Conservation (phyloP, 2,329 filamentous ascomycete genomes). For the Fusarium sp. region DNA sequence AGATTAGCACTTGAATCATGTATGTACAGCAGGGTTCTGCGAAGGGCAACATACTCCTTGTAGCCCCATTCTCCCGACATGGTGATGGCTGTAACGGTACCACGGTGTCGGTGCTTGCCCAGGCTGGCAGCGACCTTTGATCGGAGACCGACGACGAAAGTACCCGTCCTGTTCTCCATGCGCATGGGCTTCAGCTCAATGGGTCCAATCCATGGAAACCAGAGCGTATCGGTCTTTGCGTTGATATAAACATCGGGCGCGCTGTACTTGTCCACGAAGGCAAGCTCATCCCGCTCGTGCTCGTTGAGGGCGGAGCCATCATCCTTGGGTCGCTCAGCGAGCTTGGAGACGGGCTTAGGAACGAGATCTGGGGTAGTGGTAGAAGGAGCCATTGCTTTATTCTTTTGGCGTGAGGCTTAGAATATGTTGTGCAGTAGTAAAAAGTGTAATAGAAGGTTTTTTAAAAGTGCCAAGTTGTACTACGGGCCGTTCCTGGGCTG, state of each 20-base stretch:
- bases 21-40: neutral
- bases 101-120: constrained; percentile 31
- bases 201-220: constrained; percentile 35
- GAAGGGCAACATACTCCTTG: constrained; percentile 20
- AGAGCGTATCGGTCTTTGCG: constrained; percentile 31
- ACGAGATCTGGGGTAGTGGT: constrained; percentile 17
- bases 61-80: constrained; percentile 40
- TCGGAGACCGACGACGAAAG: constrained; percentile 29
- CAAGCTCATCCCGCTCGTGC: constrained; percentile 23
- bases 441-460: neutral
- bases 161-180: constrained; percentile 31
- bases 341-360: constrained; percentile 19
- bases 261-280: constrained; percentile 41
- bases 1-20: neutral
- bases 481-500: constrained; percentile 13
- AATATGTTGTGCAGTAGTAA: constrained; percentile 1
- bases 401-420: neutral
- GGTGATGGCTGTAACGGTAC: constrained; percentile 32
- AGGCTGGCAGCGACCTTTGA: constrained; percentile 26
- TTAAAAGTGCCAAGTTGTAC: constrained; percentile 10
- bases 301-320: constrained; percentile 12
- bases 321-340: constrained; percentile 12
- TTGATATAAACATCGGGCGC: constrained; percentile 40
- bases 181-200: constrained; percentile 32
- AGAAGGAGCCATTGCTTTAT: constrained; percentile 15